Base-by-base conservation (phyloP, 1,284 basidiomycete genomes). In the Mrakiaceae sp. region DNA sequence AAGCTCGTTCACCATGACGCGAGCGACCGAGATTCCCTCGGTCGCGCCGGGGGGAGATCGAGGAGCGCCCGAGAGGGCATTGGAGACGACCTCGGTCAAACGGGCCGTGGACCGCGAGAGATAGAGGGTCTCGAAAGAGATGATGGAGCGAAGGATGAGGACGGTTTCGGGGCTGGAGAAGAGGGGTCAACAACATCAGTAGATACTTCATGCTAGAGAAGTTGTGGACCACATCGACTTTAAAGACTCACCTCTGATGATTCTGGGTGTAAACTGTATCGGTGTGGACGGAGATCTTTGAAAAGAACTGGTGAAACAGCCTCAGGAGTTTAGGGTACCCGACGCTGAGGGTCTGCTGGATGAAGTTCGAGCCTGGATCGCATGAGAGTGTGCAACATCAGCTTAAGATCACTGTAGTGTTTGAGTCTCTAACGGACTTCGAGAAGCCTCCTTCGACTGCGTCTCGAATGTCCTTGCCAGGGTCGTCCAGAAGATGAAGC, bases 221-320 rank as follows among this genome's bases (percentile, higher is more conserved):
- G 5, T 27, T 27, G 27, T 27, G 27, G 1, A 27, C 27, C 27
- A 27, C 27, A 27, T 27, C 27, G 27, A 27, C 27, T 27, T 2
- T 27, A 55, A n/a, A 58, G 46, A 70, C 75, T 60, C 63, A 89
- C 90, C 89, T 93, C 77, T 97, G 94, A 61, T 87, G 82, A 5
- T 82, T 80, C 59, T 84, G 81, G 0, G 84, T 86, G 74, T 98
- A 98, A 4, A 88, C 79, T 0, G 94, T 95, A 73, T 97, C 93
- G 0, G 94, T 96, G 71, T 96, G 89, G 4, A 96, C 86, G 0
- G 90, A 84, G 59, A 97, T 93, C 74, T 93, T 93, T 16, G 87
- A 85, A 73, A 98, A 97, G 76, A 98, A 95, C 52, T 93, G 91
- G 64, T 98, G 93, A 75, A 98, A 93, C 10, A 96, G 80, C 11